Evolutionary conservation across 495 filamentous ascomycete species (phyloP).

Genomic region (Penicillium chermesinum): DNA sequence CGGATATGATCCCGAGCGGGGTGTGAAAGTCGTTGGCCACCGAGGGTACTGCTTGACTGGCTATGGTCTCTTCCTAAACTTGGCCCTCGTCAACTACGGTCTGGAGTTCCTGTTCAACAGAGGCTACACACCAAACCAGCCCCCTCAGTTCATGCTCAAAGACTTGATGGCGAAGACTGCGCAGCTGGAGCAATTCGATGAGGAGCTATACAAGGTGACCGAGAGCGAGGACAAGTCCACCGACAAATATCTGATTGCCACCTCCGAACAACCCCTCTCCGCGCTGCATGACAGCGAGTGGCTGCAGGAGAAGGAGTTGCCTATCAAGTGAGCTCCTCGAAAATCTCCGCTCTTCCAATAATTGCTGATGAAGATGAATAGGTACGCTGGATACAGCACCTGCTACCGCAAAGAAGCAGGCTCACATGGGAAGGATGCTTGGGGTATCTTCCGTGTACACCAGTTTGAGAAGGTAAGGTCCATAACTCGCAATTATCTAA

Average conservation of each 20-base stretch:
- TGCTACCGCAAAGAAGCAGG: constrained; percentile 96
- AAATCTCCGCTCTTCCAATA: not conserved
- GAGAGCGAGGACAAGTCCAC: constrained; percentile 71
- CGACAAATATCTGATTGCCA: constrained; percentile 97
- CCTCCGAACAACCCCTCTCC: constrained; percentile 90
- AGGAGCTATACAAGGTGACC: constrained; percentile 94
- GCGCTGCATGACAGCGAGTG: constrained; percentile 92
- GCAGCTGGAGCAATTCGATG: constrained; percentile 94
- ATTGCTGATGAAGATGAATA: constrained; percentile 18
- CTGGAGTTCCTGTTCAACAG: constrained; percentile 74
- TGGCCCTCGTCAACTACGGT: constrained; percentile 89
- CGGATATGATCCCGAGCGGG: constrained; percentile 90
- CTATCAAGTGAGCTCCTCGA: constrained; percentile 58
- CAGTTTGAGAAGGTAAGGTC: constrained; percentile 90
- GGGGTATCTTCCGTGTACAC: constrained; percentile 97
- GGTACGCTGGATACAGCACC: constrained; percentile 87
- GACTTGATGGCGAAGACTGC: constrained; percentile 99
- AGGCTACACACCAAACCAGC: constrained; percentile 83
- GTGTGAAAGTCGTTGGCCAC: constrained; percentile 92
- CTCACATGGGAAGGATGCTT: constrained; percentile 87
- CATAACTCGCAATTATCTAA: too few relatives aligned
- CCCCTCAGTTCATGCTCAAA: constrained; percentile 93
- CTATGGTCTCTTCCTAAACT: constrained; percentile 91
- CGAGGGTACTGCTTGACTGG: constrained; percentile 87
- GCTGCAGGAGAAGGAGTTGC: constrained; percentile 78